Evolutionary conservation across 2,329 filamentous ascomycete genomes (phyloP).

Genomic region (Coniochaeta sp.): DNA sequence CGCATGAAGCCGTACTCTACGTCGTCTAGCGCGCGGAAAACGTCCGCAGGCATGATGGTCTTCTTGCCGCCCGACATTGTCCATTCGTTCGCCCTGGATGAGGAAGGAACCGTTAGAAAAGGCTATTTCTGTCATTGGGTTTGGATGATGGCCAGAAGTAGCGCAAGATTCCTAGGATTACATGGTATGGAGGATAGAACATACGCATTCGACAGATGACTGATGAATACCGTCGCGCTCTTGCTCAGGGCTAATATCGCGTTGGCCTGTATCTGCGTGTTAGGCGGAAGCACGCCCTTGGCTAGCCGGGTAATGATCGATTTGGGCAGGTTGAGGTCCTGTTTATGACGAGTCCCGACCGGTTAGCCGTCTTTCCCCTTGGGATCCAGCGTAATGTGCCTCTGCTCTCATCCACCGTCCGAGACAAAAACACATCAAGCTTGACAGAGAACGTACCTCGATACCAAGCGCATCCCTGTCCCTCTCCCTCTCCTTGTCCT

Average conservation of each 20-base stretch:
- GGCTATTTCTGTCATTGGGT: not conserved
- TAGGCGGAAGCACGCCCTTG: conserved; percentile 71
- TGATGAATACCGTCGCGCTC: conserved; percentile 78
- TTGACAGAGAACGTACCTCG: conserved; percentile 33
- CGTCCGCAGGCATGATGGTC: conserved; percentile 68
- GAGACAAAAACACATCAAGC: not conserved
- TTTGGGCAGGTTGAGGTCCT: conserved; percentile 73
- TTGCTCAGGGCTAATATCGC: conserved; percentile 73
- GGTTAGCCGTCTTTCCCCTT: conserved; percentile 7
- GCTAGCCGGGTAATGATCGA: conserved; percentile 74
- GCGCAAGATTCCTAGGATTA: not conserved
- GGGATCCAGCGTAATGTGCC: not conserved
- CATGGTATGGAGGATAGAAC: conserved; percentile 21
- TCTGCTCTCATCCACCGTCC: not conserved
- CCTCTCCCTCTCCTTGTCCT: conserved; percentile 25
- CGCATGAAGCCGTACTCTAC: conserved; percentile 70
- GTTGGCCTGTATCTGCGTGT: conserved; percentile 78
- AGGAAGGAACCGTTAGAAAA: too few relatives aligned
- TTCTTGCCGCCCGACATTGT: conserved; percentile 63
- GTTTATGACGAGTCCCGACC: not conserved
- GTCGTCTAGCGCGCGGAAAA: conserved; percentile 70
- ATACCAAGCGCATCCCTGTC: conserved; percentile 39
- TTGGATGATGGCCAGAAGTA: not conserved
- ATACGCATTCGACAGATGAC: conserved; percentile 68
- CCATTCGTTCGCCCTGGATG: conserved; percentile 54